Evolutionary conservation across 805 yeast genomes (phyloP).

Genomic region (Lachancea thermotolerans): DNA sequence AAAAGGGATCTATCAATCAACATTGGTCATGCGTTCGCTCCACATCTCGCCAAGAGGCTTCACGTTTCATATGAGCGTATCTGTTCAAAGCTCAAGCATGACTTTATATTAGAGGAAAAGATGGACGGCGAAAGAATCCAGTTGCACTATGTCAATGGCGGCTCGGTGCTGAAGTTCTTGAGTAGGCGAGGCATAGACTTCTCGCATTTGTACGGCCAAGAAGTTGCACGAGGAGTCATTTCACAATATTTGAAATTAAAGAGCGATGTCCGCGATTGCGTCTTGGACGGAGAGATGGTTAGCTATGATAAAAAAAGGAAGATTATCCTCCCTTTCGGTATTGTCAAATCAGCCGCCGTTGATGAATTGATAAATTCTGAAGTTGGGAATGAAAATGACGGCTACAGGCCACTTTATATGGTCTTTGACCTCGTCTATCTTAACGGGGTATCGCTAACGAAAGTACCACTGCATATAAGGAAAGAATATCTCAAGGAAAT

Average conservation of each 20-base stretch:
- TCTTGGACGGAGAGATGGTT: slow-evolving; percentile 89
- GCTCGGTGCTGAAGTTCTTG: slow-evolving; percentile 30
- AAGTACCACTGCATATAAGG: slow-evolving; percentile 48
- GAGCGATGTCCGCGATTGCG: slow-evolving; percentile 31
- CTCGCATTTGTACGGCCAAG: slow-evolving; percentile 59
- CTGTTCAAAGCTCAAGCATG: slow-evolving; percentile 38
- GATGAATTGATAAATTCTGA: slow-evolving; percentile 42
- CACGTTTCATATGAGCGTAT: slow-evolving; percentile 43
- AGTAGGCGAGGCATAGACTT: slow-evolving; percentile 71
- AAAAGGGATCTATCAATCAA: slow-evolving; percentile 33
- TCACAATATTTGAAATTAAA: slow-evolving; percentile 43
- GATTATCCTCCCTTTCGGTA: slow-evolving; percentile 69
- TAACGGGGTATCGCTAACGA: slow-evolving; percentile 59
- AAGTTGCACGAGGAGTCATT: slow-evolving; percentile 43
- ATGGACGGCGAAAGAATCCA: slow-evolving; percentile 90
- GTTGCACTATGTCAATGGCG: slow-evolving; percentile 54
- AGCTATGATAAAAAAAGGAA: slow-evolving; percentile 63
- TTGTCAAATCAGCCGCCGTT: slow-evolving; percentile 63
- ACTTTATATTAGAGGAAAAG: slow-evolving; percentile 79
- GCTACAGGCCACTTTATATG: slow-evolving; percentile 48
- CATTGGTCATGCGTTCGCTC: slow-evolving; percentile 47
- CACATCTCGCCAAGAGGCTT: slow-evolving; percentile 64
- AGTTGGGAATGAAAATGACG: slow-evolving; percentile 31
- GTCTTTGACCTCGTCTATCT: slow-evolving; percentile 68
- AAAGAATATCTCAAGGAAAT: slow-evolving; percentile 44